Conservation (phyloP, 495 filamentous ascomycete species). For the Clohesyomyces aquaticus region DNA sequence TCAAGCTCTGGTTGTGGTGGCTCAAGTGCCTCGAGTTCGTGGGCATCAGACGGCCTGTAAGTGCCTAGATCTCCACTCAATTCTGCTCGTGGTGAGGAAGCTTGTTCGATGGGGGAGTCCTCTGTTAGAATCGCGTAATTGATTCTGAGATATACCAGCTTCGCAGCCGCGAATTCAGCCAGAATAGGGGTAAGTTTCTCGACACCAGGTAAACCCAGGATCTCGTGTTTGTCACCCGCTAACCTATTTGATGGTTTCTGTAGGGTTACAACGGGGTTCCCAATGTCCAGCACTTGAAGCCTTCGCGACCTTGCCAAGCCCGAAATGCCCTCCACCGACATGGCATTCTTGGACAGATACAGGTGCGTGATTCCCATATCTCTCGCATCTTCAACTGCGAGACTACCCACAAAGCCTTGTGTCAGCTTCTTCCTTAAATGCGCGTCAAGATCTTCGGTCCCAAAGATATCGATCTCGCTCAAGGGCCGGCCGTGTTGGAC, state of each 20-base stretch:
- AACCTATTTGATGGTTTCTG: neutral
- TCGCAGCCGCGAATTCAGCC: slow-evolving; percentile 52
- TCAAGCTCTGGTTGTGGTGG: slow-evolving; percentile 50
- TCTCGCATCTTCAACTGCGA: slow-evolving; percentile 59
- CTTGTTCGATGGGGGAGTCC: slow-evolving; percentile 48
- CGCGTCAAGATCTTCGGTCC: slow-evolving; percentile 54
- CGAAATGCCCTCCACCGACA: slow-evolving; percentile 57
- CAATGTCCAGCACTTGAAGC: slow-evolving; percentile 59
- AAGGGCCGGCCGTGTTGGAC: slow-evolving; percentile 37
- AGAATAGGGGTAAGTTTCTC: slow-evolving; percentile 61
- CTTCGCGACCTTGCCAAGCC: slow-evolving; percentile 56
- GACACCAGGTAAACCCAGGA: slow-evolving; percentile 50
- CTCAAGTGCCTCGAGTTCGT: slow-evolving; percentile 39
- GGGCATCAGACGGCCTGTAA: slow-evolving; percentile 29
- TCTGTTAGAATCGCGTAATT: slow-evolving; percentile 62
- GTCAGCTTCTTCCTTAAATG: slow-evolving; percentile 56
- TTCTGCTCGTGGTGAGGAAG: slow-evolving; percentile 26
- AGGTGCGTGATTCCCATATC: slow-evolving; percentile 62
- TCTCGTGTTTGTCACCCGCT: slow-evolving; percentile 26
- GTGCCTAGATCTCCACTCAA: slow-evolving; percentile 25
- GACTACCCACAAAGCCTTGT: slow-evolving; percentile 53
- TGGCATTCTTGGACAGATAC: slow-evolving; percentile 52
- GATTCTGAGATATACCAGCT: slow-evolving; percentile 59
- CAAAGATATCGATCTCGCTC: slow-evolving; percentile 42
- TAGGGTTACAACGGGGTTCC: slow-evolving; percentile 28